Base-by-base conservation (phyloP, 2,329 filamentous ascomycete species). In the Ascochyta koolunga region DNA sequence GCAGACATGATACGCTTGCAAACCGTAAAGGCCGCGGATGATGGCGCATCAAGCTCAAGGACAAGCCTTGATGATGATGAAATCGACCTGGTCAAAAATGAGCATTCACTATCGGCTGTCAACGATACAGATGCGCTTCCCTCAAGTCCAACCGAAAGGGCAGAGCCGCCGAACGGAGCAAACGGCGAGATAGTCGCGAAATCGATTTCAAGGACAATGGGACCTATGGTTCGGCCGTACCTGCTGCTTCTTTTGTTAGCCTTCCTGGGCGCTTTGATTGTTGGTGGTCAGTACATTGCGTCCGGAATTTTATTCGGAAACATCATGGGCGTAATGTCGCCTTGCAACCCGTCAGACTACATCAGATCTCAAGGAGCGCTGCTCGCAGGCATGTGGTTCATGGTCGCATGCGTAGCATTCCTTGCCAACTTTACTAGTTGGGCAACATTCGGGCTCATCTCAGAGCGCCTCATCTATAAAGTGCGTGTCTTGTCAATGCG, bases 401-500 rank as follows among this genome's bases (percentile, higher is more conserved):
- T 86, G 60, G 76, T 88, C 3, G 85, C 83, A 1, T 77, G 82
- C 31, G 77, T 86, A 19, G 84, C 86, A 56, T 81, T 87, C 64
- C 77, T 85, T 21, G 84, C 83, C 60, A 88, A 90, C 58, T 73
- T 85, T 4, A 77, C 80, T 25, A 87, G 84, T 59, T 84, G 84
- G 79, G 77, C 80, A 1, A 74, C 76, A 2, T 86, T 87, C 57
- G 84, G 84, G 1, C 76, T 79, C 52, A 76, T 86, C 0, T 83
- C 87, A 0, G 87, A 91, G 67, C 84, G 86, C 58, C 74, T 89
- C 1, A 77, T 90, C 1, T 87, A 86, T 68, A 82, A 79, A 38
- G 82, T 89, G 9, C 80, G 87, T 46, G 81, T 88, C 2, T 72
- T 88, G 1, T 87, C 85, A 0, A 84, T 90, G 67, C 82, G 85